Evolutionary conservation across 257 asterid genomes (phyloP), one percentile per base, ranked within the genome.

Genomic region (Agastache rugosa): DNA sequence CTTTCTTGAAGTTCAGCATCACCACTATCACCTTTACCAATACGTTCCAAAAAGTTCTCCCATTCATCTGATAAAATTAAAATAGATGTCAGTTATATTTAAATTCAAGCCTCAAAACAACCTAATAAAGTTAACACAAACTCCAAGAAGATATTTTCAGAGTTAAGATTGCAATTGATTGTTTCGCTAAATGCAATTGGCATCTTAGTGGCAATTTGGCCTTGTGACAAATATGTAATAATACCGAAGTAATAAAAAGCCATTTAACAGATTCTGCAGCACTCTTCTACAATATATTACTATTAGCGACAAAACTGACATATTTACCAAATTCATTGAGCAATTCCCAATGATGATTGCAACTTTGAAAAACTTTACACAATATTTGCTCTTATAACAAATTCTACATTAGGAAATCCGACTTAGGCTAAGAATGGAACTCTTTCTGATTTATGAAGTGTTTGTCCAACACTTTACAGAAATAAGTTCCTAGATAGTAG

Each of bases 31-130:
- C 80, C 85, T 55, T 74, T 85, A 31, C 87, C 99, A 80, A 92
- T 90, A 58, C 99, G 96, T 82, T 94, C 96, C 96, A 94, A 79
- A 66, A 94, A 85, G 81, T 94, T 94, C 82, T 87, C 96, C 99
- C 99, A 94, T 80, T 94, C 99, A 77, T 94, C 99, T 94, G 75
- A 44, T 76, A 70, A 41, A 47, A 48, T 42, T 35, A 59, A 68
- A 48, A 19, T 3, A 75, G 47, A 69, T 50, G 70, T 69, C 56
- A 44, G 61, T 62, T 67, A 39, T 59, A 62, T 8, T 42, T 23
- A 51, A 61, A 42, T 47, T 50, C 22, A 74, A 44, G 54, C 34
- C 61, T 41, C 63, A 51, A 61, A 45, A 63, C 17, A 69, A 48
- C 14, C 45, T 22, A 58, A 47, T 17, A n/a, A 45, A 67, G 6